Evolutionary conservation across 352 stramenopile species (phyloP), one percentile per base, ranked within the genome.

Genomic region (Plasmopara muralis): DNA sequence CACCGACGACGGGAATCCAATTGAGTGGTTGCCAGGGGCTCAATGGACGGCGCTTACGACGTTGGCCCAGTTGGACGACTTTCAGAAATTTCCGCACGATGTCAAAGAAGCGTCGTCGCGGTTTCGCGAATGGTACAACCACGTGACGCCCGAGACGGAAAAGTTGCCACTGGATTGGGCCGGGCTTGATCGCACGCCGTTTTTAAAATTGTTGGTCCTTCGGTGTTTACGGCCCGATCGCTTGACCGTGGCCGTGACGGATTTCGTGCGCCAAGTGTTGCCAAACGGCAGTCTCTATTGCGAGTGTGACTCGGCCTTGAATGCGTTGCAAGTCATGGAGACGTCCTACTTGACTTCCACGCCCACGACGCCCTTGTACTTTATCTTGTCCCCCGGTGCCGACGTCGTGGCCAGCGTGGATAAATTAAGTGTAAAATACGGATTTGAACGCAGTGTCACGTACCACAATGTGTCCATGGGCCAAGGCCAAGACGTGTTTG

Each of bases 381-480:
- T 98, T 68, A 98, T 98, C 62, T 72, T 98, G 14, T 98, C 87
- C 18, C 93, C 94, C 5, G 95, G 92, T 31, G 95, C 94, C 0
- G 97, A 99, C 65, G 92, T 98, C 12, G 92, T 98, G 31, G 89
- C 85, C 0, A 90, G 97, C 40, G 72, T 99, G 25, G 95, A 99
- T 57, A 88, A 93, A 43, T 84, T 98, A 35, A 96, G 93, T 9
- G 63, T 90, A 14, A 97, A 97, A 59, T 96, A 98, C 70, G 90
- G 89, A 29, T 97, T 98, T 43, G 88, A 98, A 53, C 96, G 96
- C 54, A 94, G 96, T 43, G 81, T 97, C 49, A 97, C 85, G 40
- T 98, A 98, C 64, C 90, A 98, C 66, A 98, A 98, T 57, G 93
- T 99, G 42, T 97, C 87, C 37, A 98, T 99, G 94, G 96, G 96